Base-by-base conservation (phyloP, 345 rosid species). In the Eucalyptus sp. region DNA sequence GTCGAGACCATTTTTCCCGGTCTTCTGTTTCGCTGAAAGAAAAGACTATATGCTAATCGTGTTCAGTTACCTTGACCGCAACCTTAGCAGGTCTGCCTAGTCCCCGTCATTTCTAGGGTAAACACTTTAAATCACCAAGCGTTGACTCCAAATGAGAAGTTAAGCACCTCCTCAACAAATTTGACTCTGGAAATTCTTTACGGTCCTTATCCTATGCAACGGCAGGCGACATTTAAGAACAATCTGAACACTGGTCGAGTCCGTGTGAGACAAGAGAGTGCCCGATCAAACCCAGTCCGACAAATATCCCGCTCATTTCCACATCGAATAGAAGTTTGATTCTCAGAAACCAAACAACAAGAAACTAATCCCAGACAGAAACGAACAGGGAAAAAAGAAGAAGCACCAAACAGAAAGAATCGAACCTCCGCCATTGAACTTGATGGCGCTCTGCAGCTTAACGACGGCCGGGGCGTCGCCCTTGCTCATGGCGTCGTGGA, bases 361-460 rank as follows among this genome's bases (percentile, higher is more conserved):
- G 13, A 54, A 86, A 71, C 17, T 33, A 22, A 25, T 51, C 15
- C 48, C 22, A 89, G 41, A 43, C 62, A 4, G 48, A 41, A 10
- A 1, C 31, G 50, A 17, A 58, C 50, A 27, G 22, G n/a, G n/a
- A 46, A 7, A 52, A 52, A 16, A 50, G 0, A 50, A 51, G 22
- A 6, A 2, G 49, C 10, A 25, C 9, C 7, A 13, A 13, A 85
- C 71, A 27, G 51, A 5, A 88, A 76, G n/a, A 87, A 44, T 16
- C 29, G 48, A 51, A 95, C 99, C 99, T 96, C 99, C 98, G 86
- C 99, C 99, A 83, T 98, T 98, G 94, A 98, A 98, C 90, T 98
- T 98, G 96, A 98, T 94, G 89, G 98, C 96, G 93, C 96, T 94
- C 93, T 98, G 99, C 88, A 98, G 80, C 93, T 94, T 92, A 64